phyloP scores from a whole-genome alignment of 1,284 basidiomycete genomes.

The Irpex sp. region DNA sequence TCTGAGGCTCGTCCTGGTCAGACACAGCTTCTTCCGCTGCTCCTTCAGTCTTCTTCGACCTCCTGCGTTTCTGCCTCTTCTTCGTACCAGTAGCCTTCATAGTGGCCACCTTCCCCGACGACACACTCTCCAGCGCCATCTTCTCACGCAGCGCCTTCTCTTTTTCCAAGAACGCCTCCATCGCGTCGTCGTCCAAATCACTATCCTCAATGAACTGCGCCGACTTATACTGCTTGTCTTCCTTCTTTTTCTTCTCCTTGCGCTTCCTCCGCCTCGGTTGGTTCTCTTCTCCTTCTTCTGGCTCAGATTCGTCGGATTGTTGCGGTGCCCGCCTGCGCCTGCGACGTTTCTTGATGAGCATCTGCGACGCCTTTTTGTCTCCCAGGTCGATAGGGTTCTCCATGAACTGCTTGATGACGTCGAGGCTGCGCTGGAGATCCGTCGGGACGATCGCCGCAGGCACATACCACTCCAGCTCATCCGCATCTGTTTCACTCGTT shows the following conservation, averaged over 20 bases:
- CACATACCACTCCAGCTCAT: conserved; percentile 77
- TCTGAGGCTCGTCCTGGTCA: not conserved
- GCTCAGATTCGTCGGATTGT: conserved; percentile 27
- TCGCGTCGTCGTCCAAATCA: conserved; percentile 73
- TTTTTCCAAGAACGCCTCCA: conserved; percentile 74
- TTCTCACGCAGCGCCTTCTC: conserved; percentile 55
- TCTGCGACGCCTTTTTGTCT: conserved; percentile 63
- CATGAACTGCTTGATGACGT: conserved; percentile 74
- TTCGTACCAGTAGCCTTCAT: conserved; percentile 68
- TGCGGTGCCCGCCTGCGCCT: conserved; percentile 36
- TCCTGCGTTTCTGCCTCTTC: conserved; percentile 56
- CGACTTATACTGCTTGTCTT: conserved; percentile 75
- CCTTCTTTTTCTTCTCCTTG: conserved; percentile 52
- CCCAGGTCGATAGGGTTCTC: conserved; percentile 68
- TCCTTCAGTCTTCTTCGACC: conserved; percentile 24
- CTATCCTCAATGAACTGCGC: conserved; percentile 89
- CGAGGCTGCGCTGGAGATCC: conserved; percentile 57
- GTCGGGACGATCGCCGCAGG: conserved; percentile 60
- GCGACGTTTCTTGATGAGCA: conserved; percentile 60
- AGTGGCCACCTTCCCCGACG: conserved; percentile 38
- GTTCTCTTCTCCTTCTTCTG: conserved; percentile 36
- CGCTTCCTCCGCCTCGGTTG: conserved; percentile 41
- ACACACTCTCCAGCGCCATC: conserved; percentile 42
- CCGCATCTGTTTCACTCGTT: conserved; percentile 43
- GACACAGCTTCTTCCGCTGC: not conserved